These are phyloP conservation scores for Dioszegia aurantiaca DNA, from an alignment of 768 basidiomycete genomes.

Conservation along the genomic window DNA sequence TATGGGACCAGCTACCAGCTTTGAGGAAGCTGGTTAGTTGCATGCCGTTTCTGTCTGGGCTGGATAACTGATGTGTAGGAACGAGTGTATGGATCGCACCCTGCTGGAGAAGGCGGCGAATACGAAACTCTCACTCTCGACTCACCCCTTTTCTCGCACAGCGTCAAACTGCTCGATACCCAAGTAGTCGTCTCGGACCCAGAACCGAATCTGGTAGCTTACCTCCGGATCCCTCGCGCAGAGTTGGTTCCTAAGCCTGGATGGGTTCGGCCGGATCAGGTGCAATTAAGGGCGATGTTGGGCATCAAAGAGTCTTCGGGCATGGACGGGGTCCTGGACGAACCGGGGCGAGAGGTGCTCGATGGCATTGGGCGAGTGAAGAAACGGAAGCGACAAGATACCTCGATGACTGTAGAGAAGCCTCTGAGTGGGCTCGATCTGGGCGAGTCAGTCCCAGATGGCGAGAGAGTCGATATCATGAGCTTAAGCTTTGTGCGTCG, in stretches of 20 bases:
- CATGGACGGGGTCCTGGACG: slow-evolving; percentile 54
- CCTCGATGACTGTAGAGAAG: not conserved
- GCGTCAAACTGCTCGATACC: slow-evolving; percentile 66
- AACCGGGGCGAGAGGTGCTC: slow-evolving; percentile 33
- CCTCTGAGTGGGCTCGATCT: not conserved
- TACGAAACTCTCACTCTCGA: slow-evolving; percentile 92
- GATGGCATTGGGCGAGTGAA: slow-evolving; percentile 11
- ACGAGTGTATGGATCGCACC: slow-evolving; percentile 76
- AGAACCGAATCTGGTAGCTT: slow-evolving; percentile 76
- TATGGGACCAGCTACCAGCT: slow-evolving; percentile 70
- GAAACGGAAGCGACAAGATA: not conserved
- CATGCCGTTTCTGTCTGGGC: not conserved
- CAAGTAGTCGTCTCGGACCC: slow-evolving; percentile 67
- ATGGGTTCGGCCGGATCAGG: slow-evolving; percentile 27
- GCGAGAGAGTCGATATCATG: not conserved
- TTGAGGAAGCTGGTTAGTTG: slow-evolving; percentile 66
- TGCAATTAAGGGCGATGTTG: slow-evolving; percentile 39
- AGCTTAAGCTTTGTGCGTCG: slow-evolving; percentile 26
- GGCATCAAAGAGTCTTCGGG: slow-evolving; percentile 19
- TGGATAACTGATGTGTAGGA: slow-evolving; percentile 58
- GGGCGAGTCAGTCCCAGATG: not conserved
- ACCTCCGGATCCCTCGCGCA: slow-evolving; percentile 73
- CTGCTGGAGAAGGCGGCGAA: slow-evolving; percentile 97
- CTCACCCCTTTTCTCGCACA: slow-evolving; percentile 78
- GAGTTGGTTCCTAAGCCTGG: slow-evolving; percentile 60